Evolutionary conservation across 2,329 filamentous ascomycete genomes (phyloP).

Genomic region (Fusarium brevicatenulatum): DNA sequence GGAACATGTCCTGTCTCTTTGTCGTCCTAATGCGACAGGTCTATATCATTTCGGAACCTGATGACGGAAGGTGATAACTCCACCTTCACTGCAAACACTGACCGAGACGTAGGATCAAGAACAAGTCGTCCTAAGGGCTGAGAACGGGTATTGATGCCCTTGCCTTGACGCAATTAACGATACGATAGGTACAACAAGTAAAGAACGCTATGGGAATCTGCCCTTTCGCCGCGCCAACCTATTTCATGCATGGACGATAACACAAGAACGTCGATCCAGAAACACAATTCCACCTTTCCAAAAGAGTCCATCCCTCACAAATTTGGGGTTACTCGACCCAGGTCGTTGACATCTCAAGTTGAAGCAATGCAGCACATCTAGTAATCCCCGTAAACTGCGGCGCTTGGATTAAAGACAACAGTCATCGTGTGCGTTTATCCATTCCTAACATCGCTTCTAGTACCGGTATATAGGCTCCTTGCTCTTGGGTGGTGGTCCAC

Average conservation of each 20-base stretch:
- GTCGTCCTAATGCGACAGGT: neutral
- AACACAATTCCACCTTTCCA: conserved; percentile 22
- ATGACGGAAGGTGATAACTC: neutral
- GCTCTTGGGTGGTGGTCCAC: conserved; percentile 47
- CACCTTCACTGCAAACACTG: neutral
- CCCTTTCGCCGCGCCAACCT: conserved; percentile 41
- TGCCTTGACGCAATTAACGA: conserved; percentile 10
- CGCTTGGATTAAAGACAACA: neutral
- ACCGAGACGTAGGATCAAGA: neutral
- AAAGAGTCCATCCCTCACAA: neutral
- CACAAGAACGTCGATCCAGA: conserved; percentile 23
- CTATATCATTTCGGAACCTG: neutral
- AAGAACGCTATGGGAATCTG: conserved; percentile 41
- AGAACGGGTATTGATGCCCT: conserved; percentile 12
- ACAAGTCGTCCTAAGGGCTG: neutral
- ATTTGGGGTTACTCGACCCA: neutral
- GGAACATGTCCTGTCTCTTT: neutral
- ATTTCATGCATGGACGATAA: conserved; percentile 35
- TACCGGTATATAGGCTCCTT: conserved; percentile 53
- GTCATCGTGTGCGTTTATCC: neutral
- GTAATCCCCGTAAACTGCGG: neutral
- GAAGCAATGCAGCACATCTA: neutral
- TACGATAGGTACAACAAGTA: conserved; percentile 25
- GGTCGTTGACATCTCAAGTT: neutral
- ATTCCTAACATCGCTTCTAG: conserved; percentile 18